Conservation (phyloP, 257 asterid species). For the Scutellaria barbata region DNA sequence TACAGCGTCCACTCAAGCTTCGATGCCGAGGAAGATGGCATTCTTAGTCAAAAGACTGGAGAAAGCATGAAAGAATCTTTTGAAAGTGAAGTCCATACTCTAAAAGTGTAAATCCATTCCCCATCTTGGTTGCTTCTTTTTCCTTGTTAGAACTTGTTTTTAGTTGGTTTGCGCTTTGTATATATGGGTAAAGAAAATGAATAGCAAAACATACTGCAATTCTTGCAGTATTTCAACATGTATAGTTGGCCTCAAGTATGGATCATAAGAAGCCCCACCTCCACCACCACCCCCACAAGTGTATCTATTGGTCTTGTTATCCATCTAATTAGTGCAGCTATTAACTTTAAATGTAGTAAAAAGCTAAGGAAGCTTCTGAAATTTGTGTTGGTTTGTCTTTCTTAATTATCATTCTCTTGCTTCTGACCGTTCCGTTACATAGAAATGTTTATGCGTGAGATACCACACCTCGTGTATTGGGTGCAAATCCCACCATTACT, state of each 20-base stretch:
- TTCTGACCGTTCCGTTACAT: conserved; percentile 1
- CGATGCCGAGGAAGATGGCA: conserved; percentile 80
- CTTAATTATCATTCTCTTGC: not conserved
- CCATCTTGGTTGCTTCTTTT: not conserved
- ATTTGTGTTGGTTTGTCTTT: not conserved
- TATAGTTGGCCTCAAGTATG: conserved; percentile 38
- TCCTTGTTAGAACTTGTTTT: conserved; percentile 27
- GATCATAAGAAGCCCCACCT: conserved; percentile 2
- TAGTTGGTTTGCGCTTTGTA: conserved; percentile 33
- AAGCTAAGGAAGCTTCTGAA: conserved; percentile 17
- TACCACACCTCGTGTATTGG: not conserved
- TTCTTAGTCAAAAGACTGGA: conserved; percentile 54
- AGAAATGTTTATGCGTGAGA: not conserved
- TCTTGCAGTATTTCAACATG: conserved; percentile 44
- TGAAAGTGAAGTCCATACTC: conserved; percentile 53
- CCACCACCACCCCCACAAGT: not conserved
- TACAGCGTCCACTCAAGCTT: conserved; percentile 94
- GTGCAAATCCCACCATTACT: too few species aligned
- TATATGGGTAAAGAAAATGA: conserved; percentile 25
- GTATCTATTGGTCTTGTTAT: conserved; percentile 35
- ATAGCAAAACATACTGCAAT: conserved; percentile 32
- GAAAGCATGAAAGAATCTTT: conserved; percentile 57
- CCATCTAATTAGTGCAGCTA: conserved; percentile 36
- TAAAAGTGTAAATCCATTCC: conserved; percentile 43
- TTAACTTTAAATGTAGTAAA: conserved; percentile 28